These are phyloP conservation scores for Colletotrichum plurivorum DNA, from an alignment of 2,329 filamentous ascomycete species.

Conservation along the genomic window DNA sequence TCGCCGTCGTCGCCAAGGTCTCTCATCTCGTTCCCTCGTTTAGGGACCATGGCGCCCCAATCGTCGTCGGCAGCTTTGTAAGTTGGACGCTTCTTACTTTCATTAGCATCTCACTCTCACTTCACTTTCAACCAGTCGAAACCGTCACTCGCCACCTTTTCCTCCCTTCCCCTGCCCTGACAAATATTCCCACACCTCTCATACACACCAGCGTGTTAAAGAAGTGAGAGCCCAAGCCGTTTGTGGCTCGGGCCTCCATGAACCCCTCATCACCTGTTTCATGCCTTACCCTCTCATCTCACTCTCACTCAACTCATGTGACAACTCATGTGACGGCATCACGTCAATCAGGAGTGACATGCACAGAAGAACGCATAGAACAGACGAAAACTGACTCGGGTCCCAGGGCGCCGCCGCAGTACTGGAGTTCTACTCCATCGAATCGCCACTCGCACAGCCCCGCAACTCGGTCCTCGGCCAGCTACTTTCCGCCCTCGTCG, in stretches of 20 bases:
- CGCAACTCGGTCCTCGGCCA: conserved; percentile 80
- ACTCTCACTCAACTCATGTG: background rate
- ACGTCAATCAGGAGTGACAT: conserved; percentile 14
- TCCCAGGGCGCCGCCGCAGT: conserved; percentile 79
- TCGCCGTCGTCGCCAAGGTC: conserved; percentile 72
- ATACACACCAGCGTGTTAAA: conserved; percentile 30
- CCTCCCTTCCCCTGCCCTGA: background rate
- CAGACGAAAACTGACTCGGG: conserved; percentile 3
- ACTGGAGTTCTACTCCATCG: conserved; percentile 80
- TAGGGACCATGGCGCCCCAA: conserved; percentile 64
- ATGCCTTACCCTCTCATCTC: background rate
- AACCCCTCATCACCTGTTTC: conserved; percentile 3
- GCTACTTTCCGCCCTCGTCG: conserved; percentile 71
- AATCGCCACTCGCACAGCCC: conserved; percentile 80
- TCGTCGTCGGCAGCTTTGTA: conserved; percentile 80
- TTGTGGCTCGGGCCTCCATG: conserved; percentile 4
- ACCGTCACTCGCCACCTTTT: background rate
- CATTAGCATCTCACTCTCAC: background rate
- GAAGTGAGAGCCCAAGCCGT: background rate
- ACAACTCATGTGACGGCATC: conserved; percentile 23
- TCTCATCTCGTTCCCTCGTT: conserved; percentile 69
- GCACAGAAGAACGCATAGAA: background rate
- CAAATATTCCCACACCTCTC: conserved; percentile 28
- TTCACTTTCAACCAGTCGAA: background rate
- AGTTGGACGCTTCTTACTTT: conserved; percentile 49